Evolutionary conservation across 129 eudicot genomes (phyloP).

Genomic region (Pulicaria dysenterica): DNA sequence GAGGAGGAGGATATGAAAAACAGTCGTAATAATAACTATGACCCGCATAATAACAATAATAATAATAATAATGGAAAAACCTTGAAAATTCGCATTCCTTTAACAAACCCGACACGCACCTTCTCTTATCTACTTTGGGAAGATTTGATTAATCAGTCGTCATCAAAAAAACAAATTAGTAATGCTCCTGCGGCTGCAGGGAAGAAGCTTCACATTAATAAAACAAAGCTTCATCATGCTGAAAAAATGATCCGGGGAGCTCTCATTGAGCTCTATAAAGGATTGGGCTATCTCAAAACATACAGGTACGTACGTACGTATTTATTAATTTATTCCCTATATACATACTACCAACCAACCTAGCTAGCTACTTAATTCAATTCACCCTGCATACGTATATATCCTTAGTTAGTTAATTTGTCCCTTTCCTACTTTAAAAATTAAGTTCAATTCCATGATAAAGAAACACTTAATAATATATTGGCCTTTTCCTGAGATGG

Average conservation of each 20-base stretch:
- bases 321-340: too few relatives aligned
- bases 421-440: too few relatives aligned
- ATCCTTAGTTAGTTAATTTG: too few relatives aligned
- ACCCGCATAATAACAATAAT: conserved; percentile 23
- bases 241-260: conserved; percentile 97
- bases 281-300: conserved; percentile 88
- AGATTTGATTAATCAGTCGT: conserved; percentile 73
- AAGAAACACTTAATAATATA: too few relatives aligned
- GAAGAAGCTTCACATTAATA: conserved; percentile 66
- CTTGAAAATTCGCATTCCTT: conserved; percentile 77
- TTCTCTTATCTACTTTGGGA: conserved; percentile 89
- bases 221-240: conserved; percentile 81
- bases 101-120: conserved; percentile 84
- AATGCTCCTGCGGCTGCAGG: conserved; percentile 34
- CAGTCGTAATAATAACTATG: conserved; percentile 40
- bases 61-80: conserved; percentile 64
- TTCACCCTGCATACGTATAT: too few relatives aligned
- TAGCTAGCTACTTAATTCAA: too few relatives aligned
- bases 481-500: too few relatives aligned
- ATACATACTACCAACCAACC: too few relatives aligned
- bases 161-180: conserved; percentile 62
- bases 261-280: conserved; percentile 87
- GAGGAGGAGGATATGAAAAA: conserved; percentile 30
- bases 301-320: conserved; percentile 77
- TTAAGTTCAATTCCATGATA: too few relatives aligned